phyloP scores from a whole-genome alignment of 352 stramenopile species.

The Phytophthora multivora region DNA sequence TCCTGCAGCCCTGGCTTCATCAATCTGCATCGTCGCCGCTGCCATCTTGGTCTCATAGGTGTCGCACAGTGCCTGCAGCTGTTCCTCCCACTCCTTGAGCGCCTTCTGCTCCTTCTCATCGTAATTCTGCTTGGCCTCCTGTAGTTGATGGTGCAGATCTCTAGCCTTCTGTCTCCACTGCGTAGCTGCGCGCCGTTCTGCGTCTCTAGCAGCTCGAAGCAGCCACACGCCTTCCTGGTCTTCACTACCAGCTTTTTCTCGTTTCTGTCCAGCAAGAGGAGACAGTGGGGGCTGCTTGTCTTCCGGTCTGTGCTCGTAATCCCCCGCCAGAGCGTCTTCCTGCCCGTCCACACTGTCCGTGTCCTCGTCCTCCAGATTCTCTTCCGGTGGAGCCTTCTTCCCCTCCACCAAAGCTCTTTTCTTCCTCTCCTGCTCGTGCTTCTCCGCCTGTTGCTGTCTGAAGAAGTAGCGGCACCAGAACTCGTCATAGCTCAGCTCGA shows the following conservation, averaged over 20 bases:
- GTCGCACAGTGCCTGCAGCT: constrained; percentile 72
- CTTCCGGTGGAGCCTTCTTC: constrained; percentile 30
- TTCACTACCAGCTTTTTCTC: constrained; percentile 23
- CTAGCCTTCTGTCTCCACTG: constrained; percentile 79
- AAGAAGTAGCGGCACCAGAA: constrained; percentile 89
- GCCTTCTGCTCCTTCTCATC: constrained; percentile 55
- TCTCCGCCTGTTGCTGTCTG: constrained; percentile 52
- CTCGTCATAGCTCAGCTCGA: constrained; percentile 80
- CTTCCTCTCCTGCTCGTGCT: constrained; percentile 38
- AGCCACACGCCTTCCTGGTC: constrained; percentile 53
- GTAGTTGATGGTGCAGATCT: constrained; percentile 65
- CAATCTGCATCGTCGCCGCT: constrained; percentile 74
- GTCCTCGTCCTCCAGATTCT: constrained; percentile 44
- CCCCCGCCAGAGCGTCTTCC: constrained; percentile 22
- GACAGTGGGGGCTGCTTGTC: constrained; percentile 9
- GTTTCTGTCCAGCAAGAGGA: constrained; percentile 8
- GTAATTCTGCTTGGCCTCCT: constrained; percentile 41
- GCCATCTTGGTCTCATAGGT: constrained; percentile 78
- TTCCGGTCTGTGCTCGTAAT: constrained; percentile 27
- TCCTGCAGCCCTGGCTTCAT: constrained; percentile 63
- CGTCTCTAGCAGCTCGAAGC: constrained; percentile 42
- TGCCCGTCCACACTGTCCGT: constrained; percentile 38
- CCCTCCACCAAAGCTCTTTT: constrained; percentile 11
- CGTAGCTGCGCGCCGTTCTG: constrained; percentile 44
- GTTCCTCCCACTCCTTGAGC: constrained; percentile 52